A percentile compares a stretch with the other conserved stretches of the same genome.
Conservation (phyloP, 129 eudicot genomes). For the Silybum marianum region DNA sequence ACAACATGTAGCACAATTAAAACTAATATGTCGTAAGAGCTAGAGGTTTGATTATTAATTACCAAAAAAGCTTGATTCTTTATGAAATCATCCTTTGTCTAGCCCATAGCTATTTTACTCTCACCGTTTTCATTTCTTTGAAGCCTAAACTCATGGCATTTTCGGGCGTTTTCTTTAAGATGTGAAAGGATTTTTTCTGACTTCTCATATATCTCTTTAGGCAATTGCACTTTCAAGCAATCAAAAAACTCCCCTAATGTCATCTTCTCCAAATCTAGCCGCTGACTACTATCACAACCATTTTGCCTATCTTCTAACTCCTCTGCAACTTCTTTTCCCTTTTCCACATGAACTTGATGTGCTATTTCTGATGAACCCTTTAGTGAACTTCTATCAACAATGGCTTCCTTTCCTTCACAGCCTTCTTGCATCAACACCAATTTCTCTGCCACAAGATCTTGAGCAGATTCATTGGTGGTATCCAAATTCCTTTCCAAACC, state of each 20-base stretch:
- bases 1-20: slow-evolving; percentile 9
- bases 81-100: background rate
- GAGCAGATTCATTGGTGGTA: background rate
- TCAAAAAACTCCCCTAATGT: slow-evolving; percentile 75
- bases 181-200: slow-evolving; percentile 27
- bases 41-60: background rate
- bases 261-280: slow-evolving; percentile 64
- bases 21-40: background rate
- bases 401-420: background rate
- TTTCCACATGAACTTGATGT: slow-evolving; percentile 11
- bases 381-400: slow-evolving; percentile 7
- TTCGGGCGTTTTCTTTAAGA: slow-evolving; percentile 22
- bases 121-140: background rate
- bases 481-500: slow-evolving; percentile 17
- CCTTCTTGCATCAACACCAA: slow-evolving; percentile 2
- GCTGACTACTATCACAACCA: slow-evolving; percentile 17
- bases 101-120: slow-evolving; percentile 15
- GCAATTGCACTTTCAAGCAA: slow-evolving; percentile 59
- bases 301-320: slow-evolving; percentile 20
- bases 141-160: slow-evolving; percentile 20
- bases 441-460: slow-evolving; percentile 31
- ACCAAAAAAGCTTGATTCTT: background rate
- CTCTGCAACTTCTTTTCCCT: slow-evolving; percentile 22
- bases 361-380: slow-evolving; percentile 17
- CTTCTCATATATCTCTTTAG: slow-evolving; percentile 49